Evolutionary conservation across 768 basidiomycete species (phyloP).

Genomic region (Boletus rex-veris): DNA sequence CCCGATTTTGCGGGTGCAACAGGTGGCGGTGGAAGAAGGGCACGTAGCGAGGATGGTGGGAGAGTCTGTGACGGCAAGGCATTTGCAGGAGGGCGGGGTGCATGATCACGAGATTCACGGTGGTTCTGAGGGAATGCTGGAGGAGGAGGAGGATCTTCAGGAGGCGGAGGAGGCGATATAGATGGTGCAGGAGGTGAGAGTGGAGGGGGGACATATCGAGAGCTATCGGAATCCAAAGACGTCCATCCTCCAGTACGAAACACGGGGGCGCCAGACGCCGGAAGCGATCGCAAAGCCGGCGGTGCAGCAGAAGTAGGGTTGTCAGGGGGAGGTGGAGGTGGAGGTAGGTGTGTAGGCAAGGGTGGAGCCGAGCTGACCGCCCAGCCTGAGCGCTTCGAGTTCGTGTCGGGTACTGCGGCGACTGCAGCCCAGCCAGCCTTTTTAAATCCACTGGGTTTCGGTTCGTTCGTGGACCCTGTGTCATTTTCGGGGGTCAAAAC

Average conservation of each 20-base stretch:
- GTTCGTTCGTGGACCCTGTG: conserved; percentile 11
- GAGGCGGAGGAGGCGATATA: conserved; percentile 17
- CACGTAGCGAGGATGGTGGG: conserved; percentile 8
- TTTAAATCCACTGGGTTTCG: conserved; percentile 33
- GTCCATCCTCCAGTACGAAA: conserved; percentile 69
- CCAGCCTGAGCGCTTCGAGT: conserved; percentile 15
- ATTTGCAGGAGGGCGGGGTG: conserved; percentile 1
- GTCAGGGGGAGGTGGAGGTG: conserved; percentile 12
- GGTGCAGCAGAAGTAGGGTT: conserved; percentile 14
- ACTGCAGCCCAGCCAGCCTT: conserved; percentile 51
- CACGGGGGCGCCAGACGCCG: conserved; percentile 34
- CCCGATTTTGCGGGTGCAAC: conserved; percentile 33
- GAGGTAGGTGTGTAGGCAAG: conserved; percentile 10
- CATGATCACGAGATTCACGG: conserved; percentile 13
- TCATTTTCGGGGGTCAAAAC: conserved; percentile 18
- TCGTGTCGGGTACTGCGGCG: conserved; percentile 8
- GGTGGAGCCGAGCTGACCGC: conserved; percentile 21
- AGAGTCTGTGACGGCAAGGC: conserved; percentile 6
- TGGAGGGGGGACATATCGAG: conserved; percentile 25
- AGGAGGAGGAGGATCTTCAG: conserved; percentile 5
- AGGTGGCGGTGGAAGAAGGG: conserved; percentile 21
- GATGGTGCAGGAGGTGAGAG: conserved; percentile 16
- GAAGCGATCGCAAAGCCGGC: conserved; percentile 14
- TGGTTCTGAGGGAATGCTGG: not conserved
- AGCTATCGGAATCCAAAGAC: conserved; percentile 52